Base-by-base conservation (phyloP, 805 yeast species). In the Yarrowia porcina region DNA sequence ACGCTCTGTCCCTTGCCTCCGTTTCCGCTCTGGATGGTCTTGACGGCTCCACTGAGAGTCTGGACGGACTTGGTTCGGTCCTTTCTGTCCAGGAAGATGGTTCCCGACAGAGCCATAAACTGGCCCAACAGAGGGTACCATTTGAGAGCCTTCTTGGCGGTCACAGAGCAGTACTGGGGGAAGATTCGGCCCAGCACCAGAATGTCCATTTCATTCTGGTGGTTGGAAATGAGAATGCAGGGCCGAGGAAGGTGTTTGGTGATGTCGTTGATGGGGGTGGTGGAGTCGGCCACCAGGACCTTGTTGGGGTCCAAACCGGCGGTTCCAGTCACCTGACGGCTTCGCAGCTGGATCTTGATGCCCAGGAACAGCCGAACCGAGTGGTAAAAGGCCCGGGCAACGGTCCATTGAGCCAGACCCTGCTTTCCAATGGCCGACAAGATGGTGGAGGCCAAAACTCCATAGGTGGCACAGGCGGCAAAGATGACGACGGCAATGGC, bases 61-160 rank as follows among this genome's bases (percentile, higher is more conserved):
- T 77, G 79, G 64, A 90, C 82, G 21, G 97, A 91, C 71, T 87
- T 84, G 64, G 83, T 84, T 66, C 90, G 83, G 72, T 85, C 86
- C 6, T 84, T 77, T 73, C 99, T 84, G 73, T 94, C 97, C 63
- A 94, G 79, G 76, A 94, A 94, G 69, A 93, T 87, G 1, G 98
- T 88, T 12, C 97, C 97, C 66, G 94, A 85, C 23, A 90, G 81
- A 25, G 84, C 71, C 99, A 94, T 92, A 77, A 92, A 94, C 98
- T 97, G 93, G 13, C 99, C 99, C 68, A 94, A 79, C 69, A 94
- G 82, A 17, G 99, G 99, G 60, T 90, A 78, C 72, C 83, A 90
- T 69, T 89, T 85, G 70, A 94, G 80, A 5, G 89, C 87, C 73
- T 84, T 85, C 75, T 94, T 94, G 35, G 97, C 94, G 0, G 98